Evolutionary conservation across 176 grass and related monocot species (phyloP), one percentile per base, ranked within the genome.

Genomic region (Musa acuminata): DNA sequence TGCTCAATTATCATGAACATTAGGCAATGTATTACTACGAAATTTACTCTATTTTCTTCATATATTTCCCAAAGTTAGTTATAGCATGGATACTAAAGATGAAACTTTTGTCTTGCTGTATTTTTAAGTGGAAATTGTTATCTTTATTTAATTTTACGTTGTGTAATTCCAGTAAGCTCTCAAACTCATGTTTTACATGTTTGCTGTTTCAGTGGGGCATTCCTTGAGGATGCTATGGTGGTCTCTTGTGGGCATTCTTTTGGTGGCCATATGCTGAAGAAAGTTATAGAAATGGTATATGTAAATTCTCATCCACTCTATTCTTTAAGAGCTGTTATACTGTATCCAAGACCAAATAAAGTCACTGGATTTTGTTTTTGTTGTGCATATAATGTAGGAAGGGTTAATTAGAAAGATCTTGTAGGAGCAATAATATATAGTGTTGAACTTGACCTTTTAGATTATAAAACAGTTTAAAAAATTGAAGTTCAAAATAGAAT

Each of bases 221-320:
- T 96, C 73, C 85, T 96, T 80, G 91, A 96, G 75, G 91, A 96
- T 88, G 91, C 88, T 21, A 82, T 91, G 83, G 88, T 96, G 78
- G 83, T 96, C 9, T 75, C 86, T 51, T 96, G 91, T 73, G 92
- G 92, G 25, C 85, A 91, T 83, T 91, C 91, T 72, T 91, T 91
- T 68, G 88, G 92, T 72, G 88, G 88, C 59, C 70, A 84, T 55
- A 91, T 90, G 86, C 76, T 96, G 74, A 96, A 96, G 80, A 88
- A 88, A 84, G 88, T 86, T 64, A 72, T 84, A 78, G 85, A 96
- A 78, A 88, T 77, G 85, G 92, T 96, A 88, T 19, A 63, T 70
- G 74, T 27, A 67, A 13, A 62, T 53, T 65, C 27, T 72, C 67
- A 25, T 14, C 71, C 67, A 12, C 72, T 59, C 49, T 13, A 43